Evolutionary conservation across 1,139 yeast species (phyloP), one percentile per base, ranked within the genome.

Genomic region (Taphrina confusa): DNA sequence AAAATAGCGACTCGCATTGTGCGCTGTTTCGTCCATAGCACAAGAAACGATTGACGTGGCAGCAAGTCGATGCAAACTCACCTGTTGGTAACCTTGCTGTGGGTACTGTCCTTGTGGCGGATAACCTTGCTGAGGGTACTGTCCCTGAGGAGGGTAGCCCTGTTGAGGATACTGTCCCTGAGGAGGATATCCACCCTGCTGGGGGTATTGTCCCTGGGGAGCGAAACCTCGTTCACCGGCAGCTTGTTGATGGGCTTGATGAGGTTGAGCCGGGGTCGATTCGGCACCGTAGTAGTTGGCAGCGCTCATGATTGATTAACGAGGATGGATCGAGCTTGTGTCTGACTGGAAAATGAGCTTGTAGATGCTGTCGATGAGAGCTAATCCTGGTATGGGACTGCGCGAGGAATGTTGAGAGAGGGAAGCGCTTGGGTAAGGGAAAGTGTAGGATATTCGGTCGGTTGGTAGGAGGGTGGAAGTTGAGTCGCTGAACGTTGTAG

Each of bases 121-220:
- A 14, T 54, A 54, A 4, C 44, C 55, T 16, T 49, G 55, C 33
- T 47, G 49, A 8, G 46, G 46, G 47, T 42, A 42, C 47, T 42
- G 47, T 4, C 33, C 47, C 45, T 54, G 58, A 14, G 49, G 58
- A n/a, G n/a, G n/a, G 45, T 39, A 39, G 14, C 46, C 46, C 9
- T 28, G 33, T 37, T 40, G 49, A 22, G 39, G 56, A 5, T 40
- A 40, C 20, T 52, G 42, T n/a, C 51, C 51, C 51, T 54, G 58
- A 1, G 18, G 51, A 5, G 51, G 51, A 14, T 54, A 54, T 9
- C 44, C n/a, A n/a, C n/a, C 55, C 25, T 49, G 55, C 33, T 47
- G 49, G 8, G 46, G 46, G 47, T 42, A 42, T 31, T 42, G 47
- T 4, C 33, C 47, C 45, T 54, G 58, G 18, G 49, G 58, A 31